phyloP scores from a whole-genome alignment of 306 rosid genomes.

The Biancaea sappan region DNA sequence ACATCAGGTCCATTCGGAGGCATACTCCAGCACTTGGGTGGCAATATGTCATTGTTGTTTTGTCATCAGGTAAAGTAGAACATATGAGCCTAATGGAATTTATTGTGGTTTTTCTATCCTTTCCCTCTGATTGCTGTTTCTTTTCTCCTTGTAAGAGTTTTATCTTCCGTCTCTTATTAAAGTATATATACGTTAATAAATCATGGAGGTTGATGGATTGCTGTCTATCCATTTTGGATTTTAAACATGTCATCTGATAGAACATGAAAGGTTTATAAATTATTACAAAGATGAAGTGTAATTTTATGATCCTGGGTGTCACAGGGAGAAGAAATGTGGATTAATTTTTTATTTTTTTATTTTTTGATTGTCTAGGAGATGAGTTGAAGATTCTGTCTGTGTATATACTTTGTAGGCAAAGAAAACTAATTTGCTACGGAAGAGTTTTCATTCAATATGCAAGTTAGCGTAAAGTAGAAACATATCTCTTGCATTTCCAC shows the following conservation, averaged over 20 bases:
- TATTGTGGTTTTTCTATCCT: not conserved
- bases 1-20: constrained; percentile 85
- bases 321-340: constrained; percentile 16
- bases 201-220: not conserved
- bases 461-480: constrained; percentile 20
- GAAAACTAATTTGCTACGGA: not conserved
- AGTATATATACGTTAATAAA: not conserved
- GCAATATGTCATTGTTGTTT: constrained; percentile 86
- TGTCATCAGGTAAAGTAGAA: constrained; percentile 70
- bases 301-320: not conserved
- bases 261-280: not conserved
- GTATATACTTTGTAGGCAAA: constrained; percentile 10
- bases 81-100: constrained; percentile 4
- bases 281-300: not conserved
- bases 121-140: not conserved
- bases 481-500: not conserved
- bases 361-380: not conserved
- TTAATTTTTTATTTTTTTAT: not conserved
- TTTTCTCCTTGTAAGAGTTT: not conserved
- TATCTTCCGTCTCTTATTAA: not conserved
- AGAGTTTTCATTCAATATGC: constrained; percentile 16
- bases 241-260: constrained; percentile 6
- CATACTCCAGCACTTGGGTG: constrained; percentile 92
- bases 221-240: not conserved
- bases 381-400: constrained; percentile 3